Conservation (phyloP, 2,329 filamentous ascomycete species). For the Penicillium paneum region DNA sequence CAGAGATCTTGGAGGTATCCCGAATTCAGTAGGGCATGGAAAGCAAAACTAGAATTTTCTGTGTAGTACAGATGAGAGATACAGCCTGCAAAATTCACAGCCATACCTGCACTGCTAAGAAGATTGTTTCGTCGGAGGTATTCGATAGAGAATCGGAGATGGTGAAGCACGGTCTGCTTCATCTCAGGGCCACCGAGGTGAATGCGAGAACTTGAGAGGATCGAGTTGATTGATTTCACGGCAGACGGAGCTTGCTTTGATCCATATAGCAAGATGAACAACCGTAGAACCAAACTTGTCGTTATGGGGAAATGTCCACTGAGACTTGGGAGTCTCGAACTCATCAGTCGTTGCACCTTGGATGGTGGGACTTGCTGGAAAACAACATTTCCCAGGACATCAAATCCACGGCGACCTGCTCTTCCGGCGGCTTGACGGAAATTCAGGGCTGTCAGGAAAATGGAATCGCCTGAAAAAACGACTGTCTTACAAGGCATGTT, state of each 20-base stretch:
- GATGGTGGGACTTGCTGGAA: constrained; percentile 64
- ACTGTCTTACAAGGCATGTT: constrained; percentile 84
- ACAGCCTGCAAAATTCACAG: constrained; percentile 69
- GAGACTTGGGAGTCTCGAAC: constrained; percentile 68
- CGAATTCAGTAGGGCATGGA: constrained; percentile 68
- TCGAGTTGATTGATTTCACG: constrained; percentile 59
- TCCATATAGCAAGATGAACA: constrained; percentile 65
- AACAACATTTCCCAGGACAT: constrained; percentile 75
- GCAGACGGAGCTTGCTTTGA: constrained; percentile 64
- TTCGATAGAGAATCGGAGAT: constrained; percentile 76
- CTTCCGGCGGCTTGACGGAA: constrained; percentile 74
- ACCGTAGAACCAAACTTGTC: constrained; percentile 65
- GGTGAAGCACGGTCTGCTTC: constrained; percentile 68
- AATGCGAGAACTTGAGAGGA: constrained; percentile 67
- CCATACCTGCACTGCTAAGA: constrained; percentile 58
- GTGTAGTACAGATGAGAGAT: constrained; percentile 74
- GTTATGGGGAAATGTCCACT: constrained; percentile 77
- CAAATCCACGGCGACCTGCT: constrained; percentile 76
- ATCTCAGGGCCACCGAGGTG: constrained; percentile 68
- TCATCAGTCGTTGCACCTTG: constrained; percentile 67
- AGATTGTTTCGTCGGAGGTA: constrained; percentile 69
- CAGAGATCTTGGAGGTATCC: constrained; percentile 69
- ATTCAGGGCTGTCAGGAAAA: constrained; percentile 70
- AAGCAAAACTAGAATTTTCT: constrained; percentile 71
- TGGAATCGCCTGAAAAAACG: constrained; percentile 69